These are phyloP conservation scores for Metschnikowia koreensis DNA, from an alignment of 805 yeast species.

Conservation along the genomic window DNA sequence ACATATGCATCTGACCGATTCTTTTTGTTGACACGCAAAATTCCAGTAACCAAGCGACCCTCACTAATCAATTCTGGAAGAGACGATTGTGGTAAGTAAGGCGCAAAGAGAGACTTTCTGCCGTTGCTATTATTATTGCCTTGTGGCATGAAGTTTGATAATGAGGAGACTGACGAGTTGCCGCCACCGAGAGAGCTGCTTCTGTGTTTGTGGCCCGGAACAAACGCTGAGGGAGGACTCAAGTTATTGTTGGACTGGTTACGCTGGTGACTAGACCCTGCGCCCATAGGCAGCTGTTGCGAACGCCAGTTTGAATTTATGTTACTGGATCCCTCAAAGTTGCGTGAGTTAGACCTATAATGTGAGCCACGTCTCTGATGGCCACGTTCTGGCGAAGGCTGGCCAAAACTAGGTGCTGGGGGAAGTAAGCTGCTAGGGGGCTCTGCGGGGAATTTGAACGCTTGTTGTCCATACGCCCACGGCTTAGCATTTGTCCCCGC, in stretches of 20 bases:
- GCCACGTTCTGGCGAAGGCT: slow-evolving; percentile 39
- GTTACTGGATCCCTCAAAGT: slow-evolving; percentile 39
- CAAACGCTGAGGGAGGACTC: slow-evolving; percentile 47
- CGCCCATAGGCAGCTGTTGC: slow-evolving; percentile 44
- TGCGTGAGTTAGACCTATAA: slow-evolving; percentile 38
- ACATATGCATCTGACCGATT: slow-evolving; percentile 98
- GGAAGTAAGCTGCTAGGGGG: slow-evolving; percentile 41
- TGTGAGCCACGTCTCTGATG: slow-evolving; percentile 43
- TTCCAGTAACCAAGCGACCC: slow-evolving; percentile 90
- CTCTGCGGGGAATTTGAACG: slow-evolving; percentile 59
- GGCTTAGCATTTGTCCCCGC: slow-evolving; percentile 19
- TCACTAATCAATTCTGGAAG: slow-evolving; percentile 86
- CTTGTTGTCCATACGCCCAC: slow-evolving; percentile 44
- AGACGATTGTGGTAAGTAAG: slow-evolving; percentile 90
- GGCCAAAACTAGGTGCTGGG: slow-evolving; percentile 52
- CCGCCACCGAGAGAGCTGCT: slow-evolving; percentile 60
- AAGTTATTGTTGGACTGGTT: slow-evolving; percentile 26
- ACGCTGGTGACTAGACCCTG: slow-evolving; percentile 19
- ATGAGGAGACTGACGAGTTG: slow-evolving; percentile 57
- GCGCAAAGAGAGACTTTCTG: slow-evolving; percentile 87
- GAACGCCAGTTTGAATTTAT: slow-evolving; percentile 63
- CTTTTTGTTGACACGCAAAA: slow-evolving; percentile 89
- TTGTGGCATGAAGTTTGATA: slow-evolving; percentile 37
- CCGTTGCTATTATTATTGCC: slow-evolving; percentile 38
- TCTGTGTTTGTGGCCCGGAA: slow-evolving; percentile 78